Evolutionary conservation across 192 early-diverging fungal species (phyloP), one percentile per base, ranked within the genome.

Genomic region (Gamsiella multidivaricata): DNA sequence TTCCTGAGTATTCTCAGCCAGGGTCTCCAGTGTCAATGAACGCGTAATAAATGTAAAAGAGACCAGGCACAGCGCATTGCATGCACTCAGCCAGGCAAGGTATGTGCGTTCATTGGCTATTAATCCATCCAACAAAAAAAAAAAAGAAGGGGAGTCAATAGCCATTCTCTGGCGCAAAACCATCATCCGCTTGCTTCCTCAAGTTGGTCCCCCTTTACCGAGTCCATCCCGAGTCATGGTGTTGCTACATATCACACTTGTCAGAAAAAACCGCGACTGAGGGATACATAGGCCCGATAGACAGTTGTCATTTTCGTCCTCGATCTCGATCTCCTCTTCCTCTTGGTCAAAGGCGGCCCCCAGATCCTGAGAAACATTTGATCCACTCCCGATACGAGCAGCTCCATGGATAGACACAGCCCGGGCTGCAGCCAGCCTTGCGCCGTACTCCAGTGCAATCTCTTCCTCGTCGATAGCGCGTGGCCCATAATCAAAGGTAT

Each of bases 161-260:
- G 18, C 3, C 36, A 42, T 18, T 18, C 15, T 11, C 6, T 39
- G 36, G 10, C 17, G 28, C 9, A 25, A 26, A 31, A 47, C 37
- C 15, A 61, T 17, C 7, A 51, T 17, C 49, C 49, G 43, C 4
- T 46, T 9, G 10, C 20, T 29, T 11, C 28, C 32, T 52, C 4
- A 8, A 37, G 20, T 18, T 17, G 31, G 3, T 1, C 11, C 1
- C 36, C 29, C 29, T 51, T 28, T 69, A 78, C 74, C 74, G 9
- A 78, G 55, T 15, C 61, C 74, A 69, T 78, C 74, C 9, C 74
- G 53, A 18, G 74, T 43, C 74, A 78, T 78, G 12, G 74, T 78
- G 37, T 78, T 78, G 32, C 74, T 78, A 29, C 74, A 78, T 6
- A 78, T 78, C 20, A 78, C 61, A 31, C 74, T 78, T 0, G 74